Base-by-base conservation (phyloP, 371 early-diverging fungal genomes). In the Thermomucor indicae-seudaticae region DNA sequence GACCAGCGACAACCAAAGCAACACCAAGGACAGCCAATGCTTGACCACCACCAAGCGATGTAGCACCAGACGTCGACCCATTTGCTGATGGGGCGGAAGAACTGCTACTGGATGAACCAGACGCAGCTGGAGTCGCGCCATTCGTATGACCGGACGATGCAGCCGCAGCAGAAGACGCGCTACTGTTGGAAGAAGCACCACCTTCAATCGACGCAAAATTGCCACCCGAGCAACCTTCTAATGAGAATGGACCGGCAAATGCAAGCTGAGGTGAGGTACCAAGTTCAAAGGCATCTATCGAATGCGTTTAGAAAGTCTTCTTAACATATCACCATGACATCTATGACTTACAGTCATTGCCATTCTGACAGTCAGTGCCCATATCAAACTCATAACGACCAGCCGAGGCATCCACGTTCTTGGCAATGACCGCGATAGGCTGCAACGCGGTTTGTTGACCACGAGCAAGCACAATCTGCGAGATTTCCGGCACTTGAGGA, bases 211-310 rank as follows among this genome's bases (percentile, higher is more conserved):
- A 29, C 29, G 24, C 34, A 24, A 51, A 47, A 43, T 32, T 41
- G 29, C 61, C 60, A 45, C 67, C 62, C 28, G 52, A 49, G 34
- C 65, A 63, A 25, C 72, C 68, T 49, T 70, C 68, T 50, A 76
- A 62, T 16, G 64, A 58, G 48, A 76, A 76, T 30, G 65, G 66
- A 47, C 76, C 76, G 44, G 76, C 64, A 48, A 70, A 76, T 14
- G 76, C 76, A 31, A 76, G 56, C 23, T 76, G 56, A 32, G 76
- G 76, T n/a, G 76, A 72, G 10, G 47, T 50, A 51, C 76, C 76
- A 27, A 72, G 48, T 27, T 72, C 68, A 31, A 76, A 70, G 24
- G 76, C 76, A 51, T 76, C 76, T 76, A 57, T 25, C 11, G 6
- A 11, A 20, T 2, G 19, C 11, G 14, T 22, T 17, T 2, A 35